Evolutionary conservation across 2,329 filamentous ascomycete species (phyloP).

Genomic region (Hypoxylon sp.): DNA sequence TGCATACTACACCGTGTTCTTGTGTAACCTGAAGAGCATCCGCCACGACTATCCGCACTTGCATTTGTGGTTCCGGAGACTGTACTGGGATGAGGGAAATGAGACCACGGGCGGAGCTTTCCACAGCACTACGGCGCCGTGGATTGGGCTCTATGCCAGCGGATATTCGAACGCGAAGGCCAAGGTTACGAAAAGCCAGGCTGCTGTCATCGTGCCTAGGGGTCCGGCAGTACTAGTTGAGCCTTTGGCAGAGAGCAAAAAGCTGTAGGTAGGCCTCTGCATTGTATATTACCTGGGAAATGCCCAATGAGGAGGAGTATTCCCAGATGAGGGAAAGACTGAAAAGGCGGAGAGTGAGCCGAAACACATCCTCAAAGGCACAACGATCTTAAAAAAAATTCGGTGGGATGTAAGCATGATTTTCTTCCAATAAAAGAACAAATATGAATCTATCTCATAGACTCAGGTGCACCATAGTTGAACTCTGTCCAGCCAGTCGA

Average conservation of each 20-base stretch:
- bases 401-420: not conserved
- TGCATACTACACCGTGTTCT: slow-evolving; percentile 76
- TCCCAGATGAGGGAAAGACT: no score
- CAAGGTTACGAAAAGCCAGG: slow-evolving; percentile 50
- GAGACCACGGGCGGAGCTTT: slow-evolving; percentile 69
- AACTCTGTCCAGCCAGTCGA: no score
- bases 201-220: slow-evolving; percentile 52
- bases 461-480: no score
- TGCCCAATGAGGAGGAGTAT: not conserved
- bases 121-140: slow-evolving; percentile 75
- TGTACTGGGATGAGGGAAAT: slow-evolving; percentile 76
- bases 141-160: slow-evolving; percentile 52
- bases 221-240: slow-evolving; percentile 50
- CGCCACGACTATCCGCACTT: slow-evolving; percentile 75
- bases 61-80: slow-evolving; percentile 76
- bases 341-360: not conserved
- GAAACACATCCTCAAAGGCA: not conserved
- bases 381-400: not conserved
- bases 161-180: slow-evolving; percentile 52
- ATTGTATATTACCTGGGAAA: not conserved
- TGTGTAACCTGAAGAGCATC: slow-evolving; percentile 75
- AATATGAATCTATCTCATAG: no score
- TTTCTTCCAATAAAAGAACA: not conserved
- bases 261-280: slow-evolving; percentile 27
- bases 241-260: slow-evolving; percentile 46